Evolutionary conservation across 805 yeast species (phyloP), one percentile per base, ranked within the genome.

Genomic region (Cyberlindnera xylosilytica): DNA sequence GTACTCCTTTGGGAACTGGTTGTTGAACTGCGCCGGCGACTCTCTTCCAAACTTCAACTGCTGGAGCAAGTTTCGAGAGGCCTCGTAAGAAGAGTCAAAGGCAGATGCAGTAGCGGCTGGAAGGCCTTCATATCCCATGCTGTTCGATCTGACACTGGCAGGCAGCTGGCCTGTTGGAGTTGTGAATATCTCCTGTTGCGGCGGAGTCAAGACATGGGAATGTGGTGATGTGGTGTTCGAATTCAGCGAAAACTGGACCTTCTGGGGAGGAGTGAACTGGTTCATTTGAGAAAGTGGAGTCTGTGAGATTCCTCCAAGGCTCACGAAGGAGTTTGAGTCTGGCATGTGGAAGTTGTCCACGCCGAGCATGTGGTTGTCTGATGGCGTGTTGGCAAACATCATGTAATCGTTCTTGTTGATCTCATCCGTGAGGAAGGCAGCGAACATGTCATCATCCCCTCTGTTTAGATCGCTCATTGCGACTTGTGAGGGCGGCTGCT

Each of bases 41-140:
- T 50, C 54, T 19, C 56, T 47, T 10, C 62, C 62, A 36, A 58
- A 58, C 38, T 57, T 52, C 41, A 58, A 34, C 6, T 53, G 47
- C 8, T 58, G 47, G 16, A 58, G 32, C 2, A 56, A 29, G 4
- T 29, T 39, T 51, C 61, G 55, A 2, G 62, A 51, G 2, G 52
- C 36, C 24, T 56, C 61, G 32, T 30, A 30, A 4, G 47, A 7
- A 15, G 32, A 29, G 12, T 26, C 29, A 13, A 26, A 26, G 5
- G 29, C n/a, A 10, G 29, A 26, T 10, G 29, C 29, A 8, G 29
- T 10, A 10, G n/a, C 29, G 8, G 32, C 29, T 17, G 4, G 42
- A 27, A 4, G 26, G 23, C 5, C 6, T 13, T 38, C 32, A 19
- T 24, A 26, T 3, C 31, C n/a, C n/a, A 26, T 22, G 12, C 44